Base-by-base conservation (phyloP, 176 grass and related monocot species). In the Chloris gayana region DNA sequence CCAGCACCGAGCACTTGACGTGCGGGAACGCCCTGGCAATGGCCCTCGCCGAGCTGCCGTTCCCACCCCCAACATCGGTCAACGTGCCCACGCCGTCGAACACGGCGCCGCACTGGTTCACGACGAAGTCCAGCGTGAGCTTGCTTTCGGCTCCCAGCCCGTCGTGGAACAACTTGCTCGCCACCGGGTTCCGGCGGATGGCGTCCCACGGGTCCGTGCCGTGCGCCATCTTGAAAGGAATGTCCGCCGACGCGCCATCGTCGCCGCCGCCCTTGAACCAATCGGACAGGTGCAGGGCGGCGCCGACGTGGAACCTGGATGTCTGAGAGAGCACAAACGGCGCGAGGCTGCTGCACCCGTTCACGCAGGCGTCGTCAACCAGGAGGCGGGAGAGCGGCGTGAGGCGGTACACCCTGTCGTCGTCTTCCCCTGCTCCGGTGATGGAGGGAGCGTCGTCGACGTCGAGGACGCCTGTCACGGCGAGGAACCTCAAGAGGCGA, bases 401-500 rank as follows among this genome's bases (percentile, higher is more conserved):
- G 32, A 92, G 87, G 42, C 35, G 34, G 79, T 92, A 95, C 0
- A 31, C 54, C 9, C 22, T 24, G 8, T 3, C 11, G 72, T 50
- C 18, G 12, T 60, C 33, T 15, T 17, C 47, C 47, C 4, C 14
- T 18, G 15, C 14, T 1, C 15, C 47, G 9, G 46, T 0, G 46
- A 10, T 21, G 5, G 18, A 19, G 0, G 22, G 47, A 14, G 14
- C 15, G 47, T 45, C 44, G 8, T 59, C 49, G 0, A 14, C 14
- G 0, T 37, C 8, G 7, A 89, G 32, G 41, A 84, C 13, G 6
- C 84, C 84, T 10, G 47, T 5, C 4, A n/a, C 75, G 34, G 22
- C 77, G 4, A 94, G 82, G 3, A 75, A 38, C 68, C 81, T 74
- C 86, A 91, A 66, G 19, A 94, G 73, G 46, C 89, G 89, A 13